Conservation (phyloP, 768 basidiomycete species). For the Cystobasidium tubakii region DNA sequence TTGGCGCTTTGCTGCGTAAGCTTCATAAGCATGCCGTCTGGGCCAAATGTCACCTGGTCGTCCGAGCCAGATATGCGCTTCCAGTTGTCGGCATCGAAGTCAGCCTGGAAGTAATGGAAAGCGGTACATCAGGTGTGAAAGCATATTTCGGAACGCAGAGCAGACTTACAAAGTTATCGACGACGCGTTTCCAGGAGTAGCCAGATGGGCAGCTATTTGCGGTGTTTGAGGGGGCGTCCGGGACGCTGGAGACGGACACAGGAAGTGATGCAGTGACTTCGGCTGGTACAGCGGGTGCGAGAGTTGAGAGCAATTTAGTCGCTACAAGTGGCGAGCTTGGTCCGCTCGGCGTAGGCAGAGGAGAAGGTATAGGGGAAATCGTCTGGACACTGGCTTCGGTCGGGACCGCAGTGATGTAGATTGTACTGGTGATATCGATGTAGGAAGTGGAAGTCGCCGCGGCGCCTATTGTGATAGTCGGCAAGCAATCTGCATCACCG, state of each 20-base stretch:
- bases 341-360: no score
- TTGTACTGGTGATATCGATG: neutral
- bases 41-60: neutral
- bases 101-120: neutral
- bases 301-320: no score
- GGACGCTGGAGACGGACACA: neutral
- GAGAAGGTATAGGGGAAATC: no score
- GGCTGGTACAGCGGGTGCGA: neutral
- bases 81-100: neutral
- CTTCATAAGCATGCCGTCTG: conserved; percentile 3
- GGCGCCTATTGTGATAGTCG: neutral
- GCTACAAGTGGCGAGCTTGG: no score
- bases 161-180: neutral
- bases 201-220: neutral
- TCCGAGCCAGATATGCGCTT: neutral
- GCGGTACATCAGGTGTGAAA: no score
- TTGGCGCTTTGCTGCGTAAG: neutral
- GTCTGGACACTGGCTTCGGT: neutral
- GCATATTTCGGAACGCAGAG: no score
- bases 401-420: neutral
- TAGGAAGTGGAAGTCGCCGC: neutral
- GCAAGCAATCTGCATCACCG: neutral
- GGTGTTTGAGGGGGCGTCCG: neutral
- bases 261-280: neutral
- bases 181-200: neutral